Evolutionary conservation across 176 grass and related monocot genomes (phyloP).

Genomic region (bread wheat (Triticum aestivum)): DNA sequence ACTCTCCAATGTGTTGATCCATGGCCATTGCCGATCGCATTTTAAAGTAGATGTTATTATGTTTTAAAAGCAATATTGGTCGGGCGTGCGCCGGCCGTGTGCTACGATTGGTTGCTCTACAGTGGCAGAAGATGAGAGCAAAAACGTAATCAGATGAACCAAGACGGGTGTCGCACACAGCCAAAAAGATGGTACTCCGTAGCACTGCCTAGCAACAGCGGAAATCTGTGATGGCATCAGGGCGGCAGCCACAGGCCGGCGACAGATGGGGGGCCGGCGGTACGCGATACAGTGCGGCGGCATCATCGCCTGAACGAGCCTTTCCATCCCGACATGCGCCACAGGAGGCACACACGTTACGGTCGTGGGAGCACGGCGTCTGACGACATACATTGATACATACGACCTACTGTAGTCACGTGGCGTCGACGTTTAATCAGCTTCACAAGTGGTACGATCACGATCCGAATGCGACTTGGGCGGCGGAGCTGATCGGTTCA

Average conservation of each 20-base stretch:
- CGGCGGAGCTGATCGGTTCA: neutral
- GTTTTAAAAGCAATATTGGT: neutral
- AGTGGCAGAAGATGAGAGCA: neutral
- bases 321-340: neutral
- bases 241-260: neutral
- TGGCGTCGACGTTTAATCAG: neutral
- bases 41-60: neutral
- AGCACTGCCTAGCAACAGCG: neutral
- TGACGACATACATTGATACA: neutral
- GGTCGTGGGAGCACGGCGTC: neutral
- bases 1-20: neutral
- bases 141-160: neutral
- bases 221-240: neutral
- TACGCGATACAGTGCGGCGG: too few relatives aligned
- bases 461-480: neutral
- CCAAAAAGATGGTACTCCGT: neutral
- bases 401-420: neutral
- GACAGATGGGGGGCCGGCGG: neutral
- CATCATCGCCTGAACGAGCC: neutral
- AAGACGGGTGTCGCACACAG: neutral
- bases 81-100: neutral
- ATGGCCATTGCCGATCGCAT: too few relatives aligned
- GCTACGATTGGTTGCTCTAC: neutral
- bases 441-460: neutral
- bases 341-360: neutral